Base-by-base conservation (phyloP, 305 asterid genomes). In the Petunia hybrid region DNA sequence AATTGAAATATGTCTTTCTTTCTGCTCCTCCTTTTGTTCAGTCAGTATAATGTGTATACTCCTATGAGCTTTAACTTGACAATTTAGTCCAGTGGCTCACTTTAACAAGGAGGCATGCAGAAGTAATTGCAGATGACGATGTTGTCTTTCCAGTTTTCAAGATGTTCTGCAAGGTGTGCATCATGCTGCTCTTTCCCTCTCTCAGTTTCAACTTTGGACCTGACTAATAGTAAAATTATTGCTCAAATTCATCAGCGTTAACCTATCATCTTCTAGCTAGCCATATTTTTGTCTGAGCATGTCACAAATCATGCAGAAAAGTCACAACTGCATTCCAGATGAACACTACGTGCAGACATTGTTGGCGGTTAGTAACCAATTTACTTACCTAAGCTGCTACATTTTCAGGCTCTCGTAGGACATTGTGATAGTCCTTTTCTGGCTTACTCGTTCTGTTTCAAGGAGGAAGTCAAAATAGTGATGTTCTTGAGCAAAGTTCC, bases 261-360 rank as follows among this genome's bases (percentile, higher is more conserved):
- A 45, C 59, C 16, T 45, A 4, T 45, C 9, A 2, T 42, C 42
- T 68, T 42, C 73, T 7, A 67, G 75, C 55, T n/a, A n/a, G n/a
- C n/a, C 75, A 67, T n/a, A 22, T 43, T 10, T 43, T n/a, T 13
- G 35, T 46, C 63, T 14, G 12, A 78, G 12, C 66, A 55, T 65
- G 68, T 35, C 42, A 65, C 75, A 57, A 81, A 69, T 61, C 66
- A 69, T 86, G 91, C 99, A 96, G 98, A 94, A 86, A 86, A 93
- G 90, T 89, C 97, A 93, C 86, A 88, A 96, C 85, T 94, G 98
- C 84, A 93, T 96, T 84, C 98, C 99, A 1, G 98, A 96, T 88
- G 98, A 96, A 88, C 98, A 96, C 83, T 96, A 94, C 76, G 95
- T 93, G 84, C 98, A 85, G 87, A 94, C 98, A 70, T 89, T 96